phyloP scores from a whole-genome alignment of 139 green algal species.

The Tetradesmus lagerheimii region DNA sequence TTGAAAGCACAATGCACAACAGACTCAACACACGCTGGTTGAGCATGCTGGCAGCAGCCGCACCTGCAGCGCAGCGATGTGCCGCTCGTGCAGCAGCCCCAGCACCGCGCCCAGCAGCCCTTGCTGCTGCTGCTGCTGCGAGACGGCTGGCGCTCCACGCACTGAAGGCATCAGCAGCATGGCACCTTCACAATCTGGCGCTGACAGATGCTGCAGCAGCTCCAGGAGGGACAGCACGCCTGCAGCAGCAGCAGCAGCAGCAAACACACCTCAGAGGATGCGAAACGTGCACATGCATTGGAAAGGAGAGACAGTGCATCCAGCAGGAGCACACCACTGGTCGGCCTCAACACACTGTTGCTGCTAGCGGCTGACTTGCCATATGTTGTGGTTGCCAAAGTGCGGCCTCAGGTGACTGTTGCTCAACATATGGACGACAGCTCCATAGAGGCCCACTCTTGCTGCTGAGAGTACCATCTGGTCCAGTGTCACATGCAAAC shows the following conservation, averaged over 20 bases:
- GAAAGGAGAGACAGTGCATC: too few species aligned
- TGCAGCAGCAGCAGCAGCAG: neutral
- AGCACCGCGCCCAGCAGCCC: constrained; percentile 59
- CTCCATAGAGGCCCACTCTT: too few species aligned
- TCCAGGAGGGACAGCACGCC: constrained; percentile 67
- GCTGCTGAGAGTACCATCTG: too few species aligned
- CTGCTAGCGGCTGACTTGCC: too few species aligned
- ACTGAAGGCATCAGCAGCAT: neutral
- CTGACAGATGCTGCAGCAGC: constrained; percentile 48
- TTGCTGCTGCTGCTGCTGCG: constrained; percentile 40
- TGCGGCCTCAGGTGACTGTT: too few species aligned
- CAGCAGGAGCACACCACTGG: neutral
- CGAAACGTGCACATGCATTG: neutral
- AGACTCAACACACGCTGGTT: neutral
- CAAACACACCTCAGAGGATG: neutral
- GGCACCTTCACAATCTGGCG: constrained; percentile 52
- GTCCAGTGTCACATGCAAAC: too few species aligned
- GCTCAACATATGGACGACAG: too few species aligned
- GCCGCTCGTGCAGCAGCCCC: constrained; percentile 59
- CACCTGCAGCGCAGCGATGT: constrained; percentile 59
- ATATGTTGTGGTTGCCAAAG: too few species aligned
- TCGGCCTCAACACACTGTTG: too few species aligned
- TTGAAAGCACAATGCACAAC: neutral
- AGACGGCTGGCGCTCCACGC: neutral
- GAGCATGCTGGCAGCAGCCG: constrained; percentile 15